Percentiles rank a stretch among this genome's conserved stretches.
Conservation (phyloP, 257 asterid species). For the Nicotiana undulata region DNA sequence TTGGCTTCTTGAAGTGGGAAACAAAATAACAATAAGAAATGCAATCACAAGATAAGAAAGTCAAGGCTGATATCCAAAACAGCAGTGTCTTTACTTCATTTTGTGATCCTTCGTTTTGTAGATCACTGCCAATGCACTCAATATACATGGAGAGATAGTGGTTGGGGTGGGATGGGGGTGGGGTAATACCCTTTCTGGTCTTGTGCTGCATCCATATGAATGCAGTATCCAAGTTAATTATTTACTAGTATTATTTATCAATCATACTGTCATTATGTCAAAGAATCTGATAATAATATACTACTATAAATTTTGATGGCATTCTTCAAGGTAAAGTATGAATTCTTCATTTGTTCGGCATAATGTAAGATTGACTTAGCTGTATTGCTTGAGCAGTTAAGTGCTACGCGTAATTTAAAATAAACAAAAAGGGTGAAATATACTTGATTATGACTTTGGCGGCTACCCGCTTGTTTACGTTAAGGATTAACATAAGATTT, state of each 20-base stretch:
- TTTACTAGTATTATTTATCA: too few relatives aligned
- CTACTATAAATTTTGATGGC: neutral
- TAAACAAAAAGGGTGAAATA: neutral
- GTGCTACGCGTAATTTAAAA: neutral
- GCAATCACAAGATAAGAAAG: constrained; percentile 2
- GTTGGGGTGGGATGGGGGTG: neutral
- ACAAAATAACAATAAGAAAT: neutral
- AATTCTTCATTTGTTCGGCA: constrained; percentile 1
- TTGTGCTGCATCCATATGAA: neutral
- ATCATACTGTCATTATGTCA: neutral
- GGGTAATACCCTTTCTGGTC: constrained; percentile 3
- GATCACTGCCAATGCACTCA: constrained; percentile 59
- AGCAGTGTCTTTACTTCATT: constrained; percentile 18
- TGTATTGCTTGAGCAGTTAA: neutral
- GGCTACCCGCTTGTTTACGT: constrained; percentile 1
- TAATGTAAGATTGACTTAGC: neutral
- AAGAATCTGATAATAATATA: neutral
- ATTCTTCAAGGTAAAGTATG: constrained; percentile 29
- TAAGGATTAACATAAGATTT: neutral
- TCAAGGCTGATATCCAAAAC: constrained; percentile 12
- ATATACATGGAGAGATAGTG: constrained; percentile 6
- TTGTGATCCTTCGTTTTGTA: constrained; percentile 56
- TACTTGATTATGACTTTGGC: neutral
- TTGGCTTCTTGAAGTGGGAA: neutral
- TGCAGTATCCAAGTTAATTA: too few relatives aligned